Base-by-base conservation (phyloP, 768 basidiomycete species). In the Hemileccinum impolitum region DNA sequence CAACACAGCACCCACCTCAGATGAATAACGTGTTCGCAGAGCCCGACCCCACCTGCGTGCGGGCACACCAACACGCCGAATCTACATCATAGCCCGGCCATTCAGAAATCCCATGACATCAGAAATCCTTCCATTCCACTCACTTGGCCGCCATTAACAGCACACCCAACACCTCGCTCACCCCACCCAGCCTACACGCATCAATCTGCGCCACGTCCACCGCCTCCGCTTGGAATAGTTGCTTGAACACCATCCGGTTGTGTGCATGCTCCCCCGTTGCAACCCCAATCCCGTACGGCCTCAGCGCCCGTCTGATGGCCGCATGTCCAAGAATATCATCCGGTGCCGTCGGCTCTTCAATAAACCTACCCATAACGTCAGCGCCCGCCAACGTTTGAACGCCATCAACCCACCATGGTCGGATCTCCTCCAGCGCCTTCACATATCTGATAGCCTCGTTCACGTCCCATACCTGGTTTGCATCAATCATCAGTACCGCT, bases 261-360 rank as follows among this genome's bases (percentile, higher is more conserved):
- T 96, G 92, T 1, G 90, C 92, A 58, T 95, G 93, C 72, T 96
- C 94, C 23, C 92, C 94, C 0, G 94, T 95, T 4, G 93, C 92
- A 34, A 95, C 92, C 26, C 90, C 90, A 52, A 95, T 94, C 1
- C 85, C 85, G 61, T 85, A 67, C 8, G 84, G 84, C 58, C 84
- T 84, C 36, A 95, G 74, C 8, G 79, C 88, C 63, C 80, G 87
- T 50, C 90, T 81, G 50, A 92, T 83, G 9, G 84, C 75, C 18
- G 87, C 88, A 52, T 91, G 90, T 3, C 90, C 89, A 10, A 94
- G 79, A 54, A 90, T 84, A 64, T 94, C 92, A 59, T 94, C 93
- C 0, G 90, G 92, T 0, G 91, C 92, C 3, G 90, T 94, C 1
- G 93, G 92, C 61, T 95, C 92, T 64, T 95, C 92, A 54, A 94